Percentiles rank a stretch among this genome's conserved stretches.
These are phyloP conservation scores for Lodderomyces oxycetoniae DNA, from an alignment of 1,139 yeast genomes.

Conservation along the genomic window DNA sequence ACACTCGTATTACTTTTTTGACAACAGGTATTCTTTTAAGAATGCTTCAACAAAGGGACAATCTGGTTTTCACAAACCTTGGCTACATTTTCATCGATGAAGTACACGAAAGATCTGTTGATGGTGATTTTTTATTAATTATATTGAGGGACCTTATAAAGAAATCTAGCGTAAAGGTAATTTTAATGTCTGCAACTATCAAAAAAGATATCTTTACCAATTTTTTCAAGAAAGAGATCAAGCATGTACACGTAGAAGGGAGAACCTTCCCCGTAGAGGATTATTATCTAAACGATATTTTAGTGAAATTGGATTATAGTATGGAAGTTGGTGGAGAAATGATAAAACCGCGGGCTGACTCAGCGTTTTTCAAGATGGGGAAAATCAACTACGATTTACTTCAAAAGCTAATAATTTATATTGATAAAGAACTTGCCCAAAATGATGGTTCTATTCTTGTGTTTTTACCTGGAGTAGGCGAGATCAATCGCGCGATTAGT, in stretches of 20 bases:
- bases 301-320: conserved; percentile 51
- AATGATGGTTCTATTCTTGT: conserved; percentile 73
- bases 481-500: conserved; percentile 53
- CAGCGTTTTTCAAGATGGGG: conserved; percentile 59
- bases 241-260: conserved; percentile 79
- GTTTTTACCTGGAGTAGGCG: conserved; percentile 88
- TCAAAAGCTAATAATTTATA: conserved; percentile 47
- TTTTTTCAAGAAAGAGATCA: conserved; percentile 50
- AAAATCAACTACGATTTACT: conserved; percentile 72
- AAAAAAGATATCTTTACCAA: conserved; percentile 62
- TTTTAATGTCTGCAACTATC: conserved; percentile 94
- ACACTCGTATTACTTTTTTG: conserved; percentile 74
- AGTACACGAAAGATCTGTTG: conserved; percentile 92
- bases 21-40: conserved; percentile 91
- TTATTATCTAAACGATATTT: conserved; percentile 60
- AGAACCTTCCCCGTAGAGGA: conserved; percentile 89
- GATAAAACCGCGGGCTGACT: conserved; percentile 56
- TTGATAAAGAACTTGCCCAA: conserved; percentile 44
- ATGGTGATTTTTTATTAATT: conserved; percentile 79
- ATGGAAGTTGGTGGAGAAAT: conserved; percentile 42
- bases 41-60: conserved; percentile 56
- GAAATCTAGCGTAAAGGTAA: conserved; percentile 53
- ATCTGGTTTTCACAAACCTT: conserved; percentile 43
- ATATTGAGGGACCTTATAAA: conserved; percentile 59
- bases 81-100: conserved; percentile 83